Base-by-base conservation (phyloP, 179 eudicot species). In the Beta lomatogona region DNA sequence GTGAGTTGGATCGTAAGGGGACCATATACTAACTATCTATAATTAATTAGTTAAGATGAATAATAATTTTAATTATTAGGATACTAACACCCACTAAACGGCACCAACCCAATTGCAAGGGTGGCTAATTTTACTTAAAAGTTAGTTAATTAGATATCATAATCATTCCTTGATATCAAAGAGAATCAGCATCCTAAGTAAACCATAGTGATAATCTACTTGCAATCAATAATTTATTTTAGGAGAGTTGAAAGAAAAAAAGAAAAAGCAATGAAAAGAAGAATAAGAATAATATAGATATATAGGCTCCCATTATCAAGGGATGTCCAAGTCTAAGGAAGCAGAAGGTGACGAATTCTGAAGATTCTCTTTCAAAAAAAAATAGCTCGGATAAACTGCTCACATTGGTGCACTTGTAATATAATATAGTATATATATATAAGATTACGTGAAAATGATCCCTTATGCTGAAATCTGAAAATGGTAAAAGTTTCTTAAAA, bases 161-260 rank as follows among this genome's bases (percentile, higher is more conserved):
- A 6, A 73, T 73, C 72, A 31, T 28, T 70, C 61, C 36, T 69
- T 77, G 22, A 65, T 65, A 70, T 81, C 8, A 31, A 71, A 48
- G 80, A 74, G 82, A 66, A 81, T 81, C 80, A 81, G 81, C 79
- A 85, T 85, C 84, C 82, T 77, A 85, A 68, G 80, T 57, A 77
- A 72, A 61, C 69, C 44, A 54, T 71, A 67, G 63, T 61, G 25
- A 22, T 66, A 41, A 79, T 75, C 77, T 76, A 61, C 59, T 60
- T 74, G 80, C 65, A 18, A 68, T 9, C 59, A 83, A 60, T 46
- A 59, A 79, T 45, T 45, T 16, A 61, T 28, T n/a, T 50, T 71
- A 68, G 28, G 45, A 2, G 46, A 19, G 2, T 69, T 19, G 5
- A 16, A 0, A 6, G 0, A 60, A 81, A 25, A 25, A 52, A 41